A percentile compares a stretch with the other conserved stretches of the same genome.
Conservation (phyloP, 2,329 filamentous ascomycete species). For the Dryadomyces quercivorus region DNA sequence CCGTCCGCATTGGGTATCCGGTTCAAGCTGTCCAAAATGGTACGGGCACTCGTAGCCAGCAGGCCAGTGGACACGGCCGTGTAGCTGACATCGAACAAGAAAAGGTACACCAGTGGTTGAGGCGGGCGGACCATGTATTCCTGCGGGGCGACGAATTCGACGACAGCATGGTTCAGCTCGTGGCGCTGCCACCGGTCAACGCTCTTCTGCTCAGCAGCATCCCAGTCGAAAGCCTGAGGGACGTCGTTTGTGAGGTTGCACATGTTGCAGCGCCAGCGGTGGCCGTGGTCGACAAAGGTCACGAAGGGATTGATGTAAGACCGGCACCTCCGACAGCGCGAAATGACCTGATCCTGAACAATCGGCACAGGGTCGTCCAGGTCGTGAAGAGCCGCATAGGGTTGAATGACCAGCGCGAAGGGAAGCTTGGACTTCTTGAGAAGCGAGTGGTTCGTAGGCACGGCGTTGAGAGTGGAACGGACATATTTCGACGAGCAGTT, state of each 20-base stretch:
- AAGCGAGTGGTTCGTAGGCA: slow-evolving; percentile 82
- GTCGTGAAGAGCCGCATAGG: slow-evolving; percentile 86
- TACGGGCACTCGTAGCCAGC: slow-evolving; percentile 81
- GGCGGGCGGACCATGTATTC: slow-evolving; percentile 99
- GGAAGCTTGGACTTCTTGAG: slow-evolving; percentile 95
- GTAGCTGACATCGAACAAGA: slow-evolving; percentile 90
- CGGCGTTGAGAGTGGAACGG: slow-evolving; percentile 85
- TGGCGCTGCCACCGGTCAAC: slow-evolving; percentile 85
- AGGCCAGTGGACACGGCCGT: slow-evolving; percentile 81
- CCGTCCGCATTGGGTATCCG: slow-evolving; percentile 97
- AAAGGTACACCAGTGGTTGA: slow-evolving; percentile 88
- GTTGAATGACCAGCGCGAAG: slow-evolving; percentile 91
- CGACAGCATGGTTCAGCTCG: slow-evolving; percentile 91
- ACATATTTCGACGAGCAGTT: slow-evolving; percentile 93
- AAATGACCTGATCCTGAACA: slow-evolving; percentile 94
- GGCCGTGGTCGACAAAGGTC: slow-evolving; percentile 90
- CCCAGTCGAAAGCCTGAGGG: slow-evolving; percentile 98
- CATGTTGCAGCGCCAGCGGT: slow-evolving; percentile 99
- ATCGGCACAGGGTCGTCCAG: slow-evolving; percentile 83
- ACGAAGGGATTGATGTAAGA: slow-evolving; percentile 98
- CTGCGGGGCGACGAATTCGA: slow-evolving; percentile 94
- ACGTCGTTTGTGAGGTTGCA: slow-evolving; percentile 98
- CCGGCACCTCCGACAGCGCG: slow-evolving; percentile 85
- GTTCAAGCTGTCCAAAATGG: slow-evolving; percentile 88
- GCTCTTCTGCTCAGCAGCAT: slow-evolving; percentile 78